A percentile compares a stretch with the other conserved stretches of the same genome.
These are phyloP conservation scores for Neopestalotiopsis sp. DNA, from an alignment of 2,329 filamentous ascomycete species.

Conservation along the genomic window DNA sequence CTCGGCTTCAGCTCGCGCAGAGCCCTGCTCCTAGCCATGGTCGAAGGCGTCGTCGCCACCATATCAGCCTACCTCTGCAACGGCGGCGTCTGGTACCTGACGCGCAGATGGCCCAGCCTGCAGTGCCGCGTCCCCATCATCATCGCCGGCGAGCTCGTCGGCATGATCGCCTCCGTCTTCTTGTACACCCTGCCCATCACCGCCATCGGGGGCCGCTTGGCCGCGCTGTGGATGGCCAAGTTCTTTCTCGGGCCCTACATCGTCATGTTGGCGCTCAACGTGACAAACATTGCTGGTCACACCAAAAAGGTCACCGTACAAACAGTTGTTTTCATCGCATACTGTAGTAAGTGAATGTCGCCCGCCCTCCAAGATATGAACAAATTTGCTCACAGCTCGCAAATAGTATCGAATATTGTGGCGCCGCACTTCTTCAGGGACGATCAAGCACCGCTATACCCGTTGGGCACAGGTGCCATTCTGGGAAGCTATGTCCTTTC, in stretches of 20 bases:
- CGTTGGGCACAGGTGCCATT: conserved; percentile 45
- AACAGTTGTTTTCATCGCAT: conserved; percentile 63
- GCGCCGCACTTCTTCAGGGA: conserved; percentile 67
- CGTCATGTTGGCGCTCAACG: conserved; percentile 46
- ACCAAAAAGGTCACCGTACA: conserved; percentile 71
- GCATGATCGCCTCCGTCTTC: conserved; percentile 19
- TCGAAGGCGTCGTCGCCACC: conserved; percentile 18
- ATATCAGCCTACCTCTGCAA: conserved; percentile 18
- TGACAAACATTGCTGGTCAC: conserved; percentile 57
- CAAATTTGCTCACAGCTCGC: background rate
- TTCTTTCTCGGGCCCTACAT: conserved; percentile 21
- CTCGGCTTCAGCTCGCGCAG: conserved; percentile 18
- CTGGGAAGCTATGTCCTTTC: conserved; percentile 46
- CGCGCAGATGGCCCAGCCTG: conserved; percentile 16
- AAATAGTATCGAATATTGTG: conserved; percentile 55
- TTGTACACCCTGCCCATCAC: conserved; percentile 18
- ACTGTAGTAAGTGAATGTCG: conserved; percentile 48
- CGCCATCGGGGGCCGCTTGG: conserved; percentile 12
- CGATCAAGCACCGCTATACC: conserved; percentile 50
- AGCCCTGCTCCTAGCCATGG: conserved; percentile 18
- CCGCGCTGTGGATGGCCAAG: conserved; percentile 20
- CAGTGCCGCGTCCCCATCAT: conserved; percentile 19
- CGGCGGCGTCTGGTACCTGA: conserved; percentile 20
- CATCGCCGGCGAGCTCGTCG: conserved; percentile 19
- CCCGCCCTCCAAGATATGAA: background rate